Conservation (phyloP, 1,139 yeast genomes). For the Debaryomyces psychrophilus region DNA sequence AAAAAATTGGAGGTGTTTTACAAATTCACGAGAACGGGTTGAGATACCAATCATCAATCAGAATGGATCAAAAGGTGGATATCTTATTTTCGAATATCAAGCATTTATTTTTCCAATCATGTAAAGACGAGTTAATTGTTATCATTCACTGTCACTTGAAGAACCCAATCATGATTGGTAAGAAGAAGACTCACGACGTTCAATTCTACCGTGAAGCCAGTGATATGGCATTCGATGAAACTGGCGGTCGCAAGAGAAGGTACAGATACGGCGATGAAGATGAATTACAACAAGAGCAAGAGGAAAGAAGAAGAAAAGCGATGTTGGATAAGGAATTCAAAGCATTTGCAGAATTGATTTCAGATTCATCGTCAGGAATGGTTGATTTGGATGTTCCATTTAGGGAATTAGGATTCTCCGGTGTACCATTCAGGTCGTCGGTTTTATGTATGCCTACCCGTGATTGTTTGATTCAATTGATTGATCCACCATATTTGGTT, state of each 20-base stretch:
- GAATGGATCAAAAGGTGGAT: constrained; percentile 86
- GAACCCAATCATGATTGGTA: constrained; percentile 93
- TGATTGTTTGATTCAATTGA: constrained; percentile 90
- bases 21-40: constrained; percentile 96
- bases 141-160: constrained; percentile 90
- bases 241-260: constrained; percentile 89
- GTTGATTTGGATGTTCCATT: constrained; percentile 92
- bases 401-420: constrained; percentile 94
- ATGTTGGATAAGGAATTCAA: constrained; percentile 91
- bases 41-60: constrained; percentile 82
- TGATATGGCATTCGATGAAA: constrained; percentile 95
- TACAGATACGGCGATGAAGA: constrained; percentile 98
- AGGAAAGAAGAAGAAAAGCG: constrained; percentile 90
- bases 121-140: constrained; percentile 92
- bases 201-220: constrained; percentile 97
- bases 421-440: constrained; percentile 95
- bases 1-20: constrained; percentile 87
- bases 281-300: constrained; percentile 98
- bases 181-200: constrained; percentile 91
- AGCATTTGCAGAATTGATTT: constrained; percentile 84
- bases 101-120: constrained; percentile 93
- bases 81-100: constrained; percentile 87
- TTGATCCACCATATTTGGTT: constrained; percentile 94
- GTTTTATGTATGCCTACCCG: constrained; percentile 97
- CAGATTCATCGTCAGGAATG: constrained; percentile 80